A percentile compares a stretch with the other conserved stretches of the same genome.
Conservation (phyloP, 768 basidiomycete species). For the Pisolithus albus region DNA sequence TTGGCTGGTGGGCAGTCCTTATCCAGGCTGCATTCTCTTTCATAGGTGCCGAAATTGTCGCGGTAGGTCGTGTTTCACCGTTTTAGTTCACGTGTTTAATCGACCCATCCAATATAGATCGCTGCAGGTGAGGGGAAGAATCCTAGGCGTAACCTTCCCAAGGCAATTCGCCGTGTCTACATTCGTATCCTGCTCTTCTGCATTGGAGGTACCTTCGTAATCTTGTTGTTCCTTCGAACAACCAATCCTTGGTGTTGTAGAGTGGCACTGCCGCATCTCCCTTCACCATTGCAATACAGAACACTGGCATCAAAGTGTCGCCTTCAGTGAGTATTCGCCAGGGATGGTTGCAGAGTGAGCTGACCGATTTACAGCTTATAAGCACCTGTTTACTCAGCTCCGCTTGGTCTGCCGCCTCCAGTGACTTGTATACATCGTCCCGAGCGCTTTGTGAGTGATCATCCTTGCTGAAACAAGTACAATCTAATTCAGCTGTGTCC, state of each 20-base stretch:
- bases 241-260: slow-evolving; percentile 43
- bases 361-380: slow-evolving; percentile 45
- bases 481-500: background rate
- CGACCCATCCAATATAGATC: slow-evolving; percentile 40
- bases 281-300: slow-evolving; percentile 85
- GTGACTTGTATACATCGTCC: slow-evolving; percentile 85
- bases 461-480: background rate
- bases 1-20: slow-evolving; percentile 63
- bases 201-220: slow-evolving; percentile 59
- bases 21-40: slow-evolving; percentile 89
- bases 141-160: slow-evolving; percentile 63
- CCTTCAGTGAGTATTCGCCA: slow-evolving; percentile 52
- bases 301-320: slow-evolving; percentile 78
- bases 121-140: slow-evolving; percentile 91
- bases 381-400: slow-evolving; percentile 81
- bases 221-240: slow-evolving; percentile 77
- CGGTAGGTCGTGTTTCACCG: slow-evolving; percentile 40
- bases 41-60: slow-evolving; percentile 93
- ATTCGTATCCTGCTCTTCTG: slow-evolving; percentile 81
- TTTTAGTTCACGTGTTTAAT: slow-evolving; percentile 1
- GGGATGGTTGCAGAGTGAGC: background rate
- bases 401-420: slow-evolving; percentile 88
- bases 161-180: slow-evolving; percentile 53
- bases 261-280: slow-evolving; percentile 67
- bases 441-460: slow-evolving; percentile 66